A percentile compares a stretch with the other conserved stretches of the same genome.
Conservation (phyloP, 805 yeast genomes). For the Cyberlindnera petersonii region DNA sequence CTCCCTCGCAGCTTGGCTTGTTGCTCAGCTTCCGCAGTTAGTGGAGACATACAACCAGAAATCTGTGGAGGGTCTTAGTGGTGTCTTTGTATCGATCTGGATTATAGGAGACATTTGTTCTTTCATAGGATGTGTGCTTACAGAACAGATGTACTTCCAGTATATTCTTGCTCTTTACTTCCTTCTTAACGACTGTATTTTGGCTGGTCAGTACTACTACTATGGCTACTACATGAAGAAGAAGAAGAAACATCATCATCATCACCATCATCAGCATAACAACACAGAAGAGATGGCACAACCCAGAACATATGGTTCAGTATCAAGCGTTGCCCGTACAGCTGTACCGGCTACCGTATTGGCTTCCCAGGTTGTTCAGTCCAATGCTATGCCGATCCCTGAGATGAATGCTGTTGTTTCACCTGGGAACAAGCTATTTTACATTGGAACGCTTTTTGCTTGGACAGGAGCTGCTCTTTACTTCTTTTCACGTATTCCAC, state of each 20-base stretch:
- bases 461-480: conserved; percentile 80
- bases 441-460: conserved; percentile 51
- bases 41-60: conserved; percentile 52
- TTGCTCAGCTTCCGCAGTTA: conserved; percentile 55
- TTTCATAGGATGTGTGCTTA: conserved; percentile 67
- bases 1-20: conserved; percentile 40
- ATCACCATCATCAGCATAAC: conserved; percentile 28
- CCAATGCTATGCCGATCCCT: conserved; percentile 19
- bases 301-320: no score
- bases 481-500: conserved; percentile 79
- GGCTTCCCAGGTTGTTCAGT: conserved; percentile 26
- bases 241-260: conserved; percentile 31
- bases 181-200: conserved; percentile 62
- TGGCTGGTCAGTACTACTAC: conserved; percentile 68
- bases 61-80: conserved; percentile 58
- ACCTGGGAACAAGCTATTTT: neutral
- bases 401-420: conserved; percentile 5
- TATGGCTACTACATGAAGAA: conserved; percentile 42
- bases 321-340: conserved; percentile 15
- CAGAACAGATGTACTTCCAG: conserved; percentile 80
- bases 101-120: conserved; percentile 43
- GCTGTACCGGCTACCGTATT: conserved; percentile 25
- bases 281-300: conserved; percentile 4
- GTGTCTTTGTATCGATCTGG: conserved; percentile 46
- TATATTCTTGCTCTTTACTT: conserved; percentile 68